Conservation (phyloP, 805 yeast genomes). For the Saccharomycopsis selenospora region DNA sequence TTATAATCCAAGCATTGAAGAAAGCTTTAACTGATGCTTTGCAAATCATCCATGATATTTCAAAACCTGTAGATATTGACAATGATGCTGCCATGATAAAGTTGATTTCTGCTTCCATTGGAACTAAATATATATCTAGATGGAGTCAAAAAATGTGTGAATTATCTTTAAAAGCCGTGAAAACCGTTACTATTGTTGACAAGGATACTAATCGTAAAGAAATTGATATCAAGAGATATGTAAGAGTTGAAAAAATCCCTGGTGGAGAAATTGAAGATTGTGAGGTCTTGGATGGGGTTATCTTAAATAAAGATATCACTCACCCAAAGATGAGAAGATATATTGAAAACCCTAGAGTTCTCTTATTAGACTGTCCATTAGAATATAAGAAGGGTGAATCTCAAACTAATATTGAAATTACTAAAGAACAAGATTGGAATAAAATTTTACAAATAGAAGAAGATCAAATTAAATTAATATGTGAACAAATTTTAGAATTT, state of each 20-base stretch:
- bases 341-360: conserved; percentile 82
- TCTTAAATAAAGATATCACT: conserved; percentile 94
- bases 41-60: conserved; percentile 75
- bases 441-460: conserved; percentile 94
- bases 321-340: conserved; percentile 95
- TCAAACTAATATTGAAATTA: conserved; percentile 94
- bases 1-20: conserved; percentile 89
- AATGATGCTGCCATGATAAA: conserved; percentile 84
- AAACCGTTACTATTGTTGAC: conserved; percentile 60
- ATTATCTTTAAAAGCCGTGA: conserved; percentile 81
- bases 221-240: conserved; percentile 89
- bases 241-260: conserved; percentile 90
- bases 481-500: conserved; percentile 75
- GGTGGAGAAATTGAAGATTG: conserved; percentile 96
- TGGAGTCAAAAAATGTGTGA: conserved; percentile 92
- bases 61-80: conserved; percentile 73
- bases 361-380: conserved; percentile 89
- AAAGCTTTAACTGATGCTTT: conserved; percentile 87
- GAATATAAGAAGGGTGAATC: conserved; percentile 99
- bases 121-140: conserved; percentile 86
- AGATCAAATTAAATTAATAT: conserved; percentile 84
- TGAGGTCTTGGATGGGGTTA: conserved; percentile 80
- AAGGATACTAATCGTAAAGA: conserved; percentile 49
- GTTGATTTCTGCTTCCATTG: conserved; percentile 84
- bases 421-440: conserved; percentile 94